A percentile compares a stretch with the other conserved stretches of the same genome.
Evolutionary conservation across 352 stramenopile species (phyloP).

Genomic region (Globisporangium polare): DNA sequence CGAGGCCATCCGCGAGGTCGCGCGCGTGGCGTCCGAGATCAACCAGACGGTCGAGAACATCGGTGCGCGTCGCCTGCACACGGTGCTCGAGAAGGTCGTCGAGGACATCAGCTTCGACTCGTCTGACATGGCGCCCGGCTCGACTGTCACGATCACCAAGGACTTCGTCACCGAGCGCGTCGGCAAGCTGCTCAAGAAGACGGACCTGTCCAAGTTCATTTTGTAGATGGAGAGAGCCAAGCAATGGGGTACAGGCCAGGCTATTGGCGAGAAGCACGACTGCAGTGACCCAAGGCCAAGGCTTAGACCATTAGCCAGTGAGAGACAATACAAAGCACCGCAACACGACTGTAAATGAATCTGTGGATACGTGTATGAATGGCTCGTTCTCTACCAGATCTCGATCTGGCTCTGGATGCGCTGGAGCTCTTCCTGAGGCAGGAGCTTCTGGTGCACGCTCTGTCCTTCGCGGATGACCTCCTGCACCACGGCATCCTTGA

Average conservation of each 20-base stretch:
- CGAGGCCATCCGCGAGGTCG: slow-evolving; percentile 97
- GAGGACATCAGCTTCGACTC: slow-evolving; percentile 99
- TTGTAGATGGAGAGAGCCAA: slow-evolving; percentile 69
- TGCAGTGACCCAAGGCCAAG: neutral
- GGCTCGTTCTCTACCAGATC: slow-evolving; percentile 45
- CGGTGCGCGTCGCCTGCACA: slow-evolving; percentile 97
- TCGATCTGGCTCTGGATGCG: slow-evolving; percentile 77
- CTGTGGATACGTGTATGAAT: neutral
- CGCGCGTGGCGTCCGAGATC: slow-evolving; percentile 91
- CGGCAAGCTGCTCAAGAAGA: slow-evolving; percentile 93
- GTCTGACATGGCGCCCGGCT: slow-evolving; percentile 84
- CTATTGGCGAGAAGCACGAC: neutral
- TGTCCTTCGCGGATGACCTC: slow-evolving; percentile 42
- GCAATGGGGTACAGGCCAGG: neutral
- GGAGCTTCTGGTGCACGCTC: slow-evolving; percentile 36
- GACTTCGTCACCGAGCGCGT: slow-evolving; percentile 93
- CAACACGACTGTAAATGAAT: neutral
- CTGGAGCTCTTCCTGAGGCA: slow-evolving; percentile 66
- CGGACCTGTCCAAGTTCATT: slow-evolving; percentile 98
- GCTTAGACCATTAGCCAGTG: neutral
- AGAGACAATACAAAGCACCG: neutral
- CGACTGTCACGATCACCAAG: slow-evolving; percentile 91
- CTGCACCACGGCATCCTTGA: slow-evolving; percentile 43
- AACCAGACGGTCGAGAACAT: slow-evolving; percentile 99
- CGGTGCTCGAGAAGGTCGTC: slow-evolving; percentile 97